phyloP scores from a whole-genome alignment of 2,329 filamentous ascomycete species.

The Botryosphaeria dothidea region DNA sequence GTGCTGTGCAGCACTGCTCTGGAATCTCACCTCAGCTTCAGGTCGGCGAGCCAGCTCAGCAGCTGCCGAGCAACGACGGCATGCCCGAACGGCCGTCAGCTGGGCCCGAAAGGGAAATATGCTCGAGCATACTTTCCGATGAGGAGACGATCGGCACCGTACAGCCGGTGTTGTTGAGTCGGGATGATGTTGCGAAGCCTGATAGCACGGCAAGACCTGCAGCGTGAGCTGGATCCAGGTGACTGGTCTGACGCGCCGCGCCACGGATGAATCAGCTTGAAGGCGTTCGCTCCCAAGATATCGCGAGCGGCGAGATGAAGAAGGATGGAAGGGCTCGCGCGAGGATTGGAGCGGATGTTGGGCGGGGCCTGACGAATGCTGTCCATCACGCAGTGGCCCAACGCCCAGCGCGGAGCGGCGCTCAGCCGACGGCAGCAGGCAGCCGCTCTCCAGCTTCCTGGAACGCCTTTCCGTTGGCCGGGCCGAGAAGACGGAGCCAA shows the following conservation, averaged over 20 bases:
- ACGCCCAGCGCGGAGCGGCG: neutral
- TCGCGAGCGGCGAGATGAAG: neutral
- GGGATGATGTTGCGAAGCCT: neutral
- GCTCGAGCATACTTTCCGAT: neutral
- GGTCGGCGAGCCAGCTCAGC: neutral
- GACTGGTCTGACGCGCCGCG: neutral
- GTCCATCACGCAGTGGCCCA: neutral
- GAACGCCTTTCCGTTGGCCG: neutral
- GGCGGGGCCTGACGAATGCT: neutral
- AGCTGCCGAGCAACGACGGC: neutral
- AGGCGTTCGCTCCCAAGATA: neutral
- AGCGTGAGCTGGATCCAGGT: neutral
- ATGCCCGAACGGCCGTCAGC: neutral
- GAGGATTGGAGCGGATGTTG: neutral
- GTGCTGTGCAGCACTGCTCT: neutral
- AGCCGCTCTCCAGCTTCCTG: neutral
- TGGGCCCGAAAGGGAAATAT: neutral
- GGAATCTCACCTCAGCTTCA: conserved; percentile 13
- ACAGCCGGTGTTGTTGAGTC: neutral
- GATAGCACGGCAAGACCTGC: neutral
- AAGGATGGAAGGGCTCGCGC: neutral
- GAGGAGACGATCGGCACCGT: neutral
- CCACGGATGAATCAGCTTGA: conserved; percentile 1
- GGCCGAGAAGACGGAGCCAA: neutral
- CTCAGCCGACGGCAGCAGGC: neutral